Conservation (phyloP, 352 stramenopile genomes). For the Phytophthora macrochlamydospora region DNA sequence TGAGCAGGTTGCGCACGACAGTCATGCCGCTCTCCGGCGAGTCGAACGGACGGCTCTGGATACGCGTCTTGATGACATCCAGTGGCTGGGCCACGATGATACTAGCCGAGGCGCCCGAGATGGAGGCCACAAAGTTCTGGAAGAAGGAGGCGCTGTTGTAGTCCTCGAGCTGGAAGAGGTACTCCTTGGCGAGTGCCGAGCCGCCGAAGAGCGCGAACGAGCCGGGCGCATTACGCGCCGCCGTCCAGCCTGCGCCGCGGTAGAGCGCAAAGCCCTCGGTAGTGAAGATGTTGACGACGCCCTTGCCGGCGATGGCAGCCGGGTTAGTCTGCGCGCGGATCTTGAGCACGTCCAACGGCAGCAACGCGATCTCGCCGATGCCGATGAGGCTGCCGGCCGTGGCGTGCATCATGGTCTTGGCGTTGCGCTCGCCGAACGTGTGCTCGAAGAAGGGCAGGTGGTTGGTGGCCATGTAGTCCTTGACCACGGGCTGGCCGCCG, state of each 20-base stretch:
- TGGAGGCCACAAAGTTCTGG: slow-evolving; percentile 91
- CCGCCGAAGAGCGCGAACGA: slow-evolving; percentile 96
- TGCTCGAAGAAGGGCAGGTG: slow-evolving; percentile 89
- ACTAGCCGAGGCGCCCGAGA: slow-evolving; percentile 76
- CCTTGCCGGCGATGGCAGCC: slow-evolving; percentile 90
- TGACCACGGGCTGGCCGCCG: slow-evolving; percentile 93
- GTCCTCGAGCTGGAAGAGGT: slow-evolving; percentile 91
- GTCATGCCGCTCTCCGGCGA: slow-evolving; percentile 90
- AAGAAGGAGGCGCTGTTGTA: slow-evolving; percentile 91
- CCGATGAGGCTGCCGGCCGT: slow-evolving; percentile 93
- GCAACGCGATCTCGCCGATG: slow-evolving; percentile 93
- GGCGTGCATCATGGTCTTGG: slow-evolving; percentile 94
- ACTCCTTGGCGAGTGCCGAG: slow-evolving; percentile 88
- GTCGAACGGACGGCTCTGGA: slow-evolving; percentile 95
- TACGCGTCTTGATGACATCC: slow-evolving; percentile 96
- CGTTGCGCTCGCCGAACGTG: slow-evolving; percentile 92
- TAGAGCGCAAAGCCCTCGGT: slow-evolving; percentile 93
- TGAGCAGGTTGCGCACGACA: slow-evolving; percentile 93
- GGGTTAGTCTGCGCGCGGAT: slow-evolving; percentile 96
- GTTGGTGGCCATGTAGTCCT: slow-evolving; percentile 92
- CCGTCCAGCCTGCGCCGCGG: slow-evolving; percentile 91
- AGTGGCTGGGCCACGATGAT: slow-evolving; percentile 93
- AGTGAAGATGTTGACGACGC: slow-evolving; percentile 92
- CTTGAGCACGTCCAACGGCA: slow-evolving; percentile 97
- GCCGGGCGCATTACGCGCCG: slow-evolving; percentile 93